Percentiles rank a stretch among this genome's conserved stretches.
These are phyloP conservation scores for Phytopythium vexans DNA, from an alignment of 352 stramenopile species.

Conservation along the genomic window DNA sequence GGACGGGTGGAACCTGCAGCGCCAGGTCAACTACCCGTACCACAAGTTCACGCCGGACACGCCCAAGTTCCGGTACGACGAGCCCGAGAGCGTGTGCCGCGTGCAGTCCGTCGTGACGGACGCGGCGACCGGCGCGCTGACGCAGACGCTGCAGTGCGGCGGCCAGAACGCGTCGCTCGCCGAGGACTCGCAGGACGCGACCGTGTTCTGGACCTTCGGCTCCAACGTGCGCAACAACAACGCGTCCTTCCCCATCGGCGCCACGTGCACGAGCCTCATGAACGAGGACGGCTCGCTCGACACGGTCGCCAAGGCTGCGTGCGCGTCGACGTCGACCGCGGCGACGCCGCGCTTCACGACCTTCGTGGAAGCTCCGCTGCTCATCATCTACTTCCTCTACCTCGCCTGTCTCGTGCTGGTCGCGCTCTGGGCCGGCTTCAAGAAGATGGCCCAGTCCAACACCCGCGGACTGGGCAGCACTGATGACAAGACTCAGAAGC, in stretches of 20 bases:
- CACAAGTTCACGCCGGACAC: conserved; percentile 26
- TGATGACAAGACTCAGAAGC: conserved; percentile 4
- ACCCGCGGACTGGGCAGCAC: background rate
- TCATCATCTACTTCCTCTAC: conserved; percentile 28
- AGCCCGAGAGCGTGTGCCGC: conserved; percentile 24
- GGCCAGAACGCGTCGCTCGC: conserved; percentile 25
- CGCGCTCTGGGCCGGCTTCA: conserved; percentile 5
- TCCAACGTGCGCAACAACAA: conserved; percentile 50
- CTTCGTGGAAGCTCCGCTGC: conserved; percentile 17
- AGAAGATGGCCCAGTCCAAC: background rate
- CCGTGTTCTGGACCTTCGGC: conserved; percentile 36
- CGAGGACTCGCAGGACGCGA: conserved; percentile 21
- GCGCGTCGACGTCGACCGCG: conserved; percentile 10
- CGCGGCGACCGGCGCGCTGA: conserved; percentile 15
- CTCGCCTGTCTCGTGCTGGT: conserved; percentile 3
- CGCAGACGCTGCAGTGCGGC: conserved; percentile 28
- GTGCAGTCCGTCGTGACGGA: conserved; percentile 19
- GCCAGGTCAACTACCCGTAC: conserved; percentile 38
- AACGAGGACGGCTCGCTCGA: conserved; percentile 20
- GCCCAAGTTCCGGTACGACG: conserved; percentile 26
- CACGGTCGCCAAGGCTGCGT: conserved; percentile 12
- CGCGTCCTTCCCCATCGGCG: conserved; percentile 39
- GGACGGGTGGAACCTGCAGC: conserved; percentile 22
- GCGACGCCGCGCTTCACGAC: conserved; percentile 16
- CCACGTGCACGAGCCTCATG: conserved; percentile 34